Evolutionary conservation across 2,329 filamentous ascomycete species (phyloP).

Genomic region (Hymenoscyphus occultus): DNA sequence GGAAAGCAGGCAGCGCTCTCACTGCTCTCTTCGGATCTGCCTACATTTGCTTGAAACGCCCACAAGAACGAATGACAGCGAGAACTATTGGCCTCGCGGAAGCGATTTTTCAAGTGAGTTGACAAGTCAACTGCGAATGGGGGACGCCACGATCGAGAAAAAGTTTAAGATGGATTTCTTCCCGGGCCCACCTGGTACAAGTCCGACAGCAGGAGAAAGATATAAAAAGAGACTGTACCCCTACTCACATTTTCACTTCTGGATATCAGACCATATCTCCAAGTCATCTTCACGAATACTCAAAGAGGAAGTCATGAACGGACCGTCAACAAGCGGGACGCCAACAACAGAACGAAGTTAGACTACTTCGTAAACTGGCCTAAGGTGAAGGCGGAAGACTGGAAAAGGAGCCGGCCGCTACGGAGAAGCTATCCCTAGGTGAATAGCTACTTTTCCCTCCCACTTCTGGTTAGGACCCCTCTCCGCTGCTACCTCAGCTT

Average conservation of each 20-base stretch:
- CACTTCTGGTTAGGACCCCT: background rate
- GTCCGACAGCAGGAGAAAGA: background rate
- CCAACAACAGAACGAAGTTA: background rate
- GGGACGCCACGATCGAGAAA: conserved; percentile 1
- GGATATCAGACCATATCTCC: background rate
- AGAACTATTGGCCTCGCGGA: background rate
- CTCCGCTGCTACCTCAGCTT: background rate
- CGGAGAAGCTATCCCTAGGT: background rate
- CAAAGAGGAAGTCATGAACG: background rate
- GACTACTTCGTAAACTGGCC: background rate
- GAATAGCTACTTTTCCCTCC: background rate
- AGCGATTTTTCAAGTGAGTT: background rate
- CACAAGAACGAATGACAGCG: background rate
- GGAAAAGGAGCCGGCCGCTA: background rate
- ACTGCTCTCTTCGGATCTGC: background rate
- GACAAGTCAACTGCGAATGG: background rate
- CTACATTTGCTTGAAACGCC: background rate
- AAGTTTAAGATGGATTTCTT: conserved; percentile 1
- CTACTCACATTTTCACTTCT: background rate
- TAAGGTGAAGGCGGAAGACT: background rate
- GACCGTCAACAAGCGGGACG: background rate
- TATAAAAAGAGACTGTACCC: conserved; percentile 3
- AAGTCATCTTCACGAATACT: background rate
- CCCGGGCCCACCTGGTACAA: conserved; percentile 1
- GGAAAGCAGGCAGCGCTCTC: background rate